Evolutionary conservation across 352 stramenopile species (phyloP).

Genomic region (Phytophthora pluvialis): DNA sequence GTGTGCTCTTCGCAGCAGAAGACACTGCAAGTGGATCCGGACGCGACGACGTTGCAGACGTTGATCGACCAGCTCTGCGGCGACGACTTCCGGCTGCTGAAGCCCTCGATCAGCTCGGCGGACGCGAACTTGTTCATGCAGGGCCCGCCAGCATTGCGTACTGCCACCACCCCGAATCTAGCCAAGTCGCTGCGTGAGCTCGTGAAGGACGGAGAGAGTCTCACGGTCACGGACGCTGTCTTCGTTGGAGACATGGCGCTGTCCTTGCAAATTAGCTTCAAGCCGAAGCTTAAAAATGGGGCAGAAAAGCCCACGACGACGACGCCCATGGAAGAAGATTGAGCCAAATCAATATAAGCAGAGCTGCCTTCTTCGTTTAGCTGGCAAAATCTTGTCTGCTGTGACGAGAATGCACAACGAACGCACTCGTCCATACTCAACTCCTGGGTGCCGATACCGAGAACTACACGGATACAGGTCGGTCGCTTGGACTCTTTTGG

Average conservation of each 20-base stretch:
- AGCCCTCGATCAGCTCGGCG: constrained; percentile 75
- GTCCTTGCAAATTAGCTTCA: constrained; percentile 69
- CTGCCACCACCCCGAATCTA: constrained; percentile 93
- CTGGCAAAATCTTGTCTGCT: too few species aligned
- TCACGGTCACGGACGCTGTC: constrained; percentile 95
- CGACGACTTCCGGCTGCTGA: constrained; percentile 66
- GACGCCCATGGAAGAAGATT: constrained; percentile 33
- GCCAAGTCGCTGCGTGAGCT: constrained; percentile 90
- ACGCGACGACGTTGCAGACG: constrained; percentile 59
- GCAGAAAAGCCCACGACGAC: constrained; percentile 13
- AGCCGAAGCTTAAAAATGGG: constrained; percentile 34
- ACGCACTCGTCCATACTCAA: constrained; percentile 1
- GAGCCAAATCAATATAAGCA: constrained; percentile 13
- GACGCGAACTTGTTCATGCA: constrained; percentile 84
- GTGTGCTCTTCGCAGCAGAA: constrained; percentile 87
- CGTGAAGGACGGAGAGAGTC: constrained; percentile 85
- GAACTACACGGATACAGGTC: constrained; percentile 16
- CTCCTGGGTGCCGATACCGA: too few species aligned
- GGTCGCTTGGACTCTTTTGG: constrained; percentile 15
- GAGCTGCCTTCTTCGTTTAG: background rate
- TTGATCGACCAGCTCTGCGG: constrained; percentile 73
- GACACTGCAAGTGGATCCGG: constrained; percentile 54
- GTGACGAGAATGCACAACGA: background rate
- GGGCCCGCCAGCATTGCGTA: constrained; percentile 78
- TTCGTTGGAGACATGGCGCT: constrained; percentile 87